Conservation (phyloP, 768 basidiomycete genomes). For the Daedalea quercina region DNA sequence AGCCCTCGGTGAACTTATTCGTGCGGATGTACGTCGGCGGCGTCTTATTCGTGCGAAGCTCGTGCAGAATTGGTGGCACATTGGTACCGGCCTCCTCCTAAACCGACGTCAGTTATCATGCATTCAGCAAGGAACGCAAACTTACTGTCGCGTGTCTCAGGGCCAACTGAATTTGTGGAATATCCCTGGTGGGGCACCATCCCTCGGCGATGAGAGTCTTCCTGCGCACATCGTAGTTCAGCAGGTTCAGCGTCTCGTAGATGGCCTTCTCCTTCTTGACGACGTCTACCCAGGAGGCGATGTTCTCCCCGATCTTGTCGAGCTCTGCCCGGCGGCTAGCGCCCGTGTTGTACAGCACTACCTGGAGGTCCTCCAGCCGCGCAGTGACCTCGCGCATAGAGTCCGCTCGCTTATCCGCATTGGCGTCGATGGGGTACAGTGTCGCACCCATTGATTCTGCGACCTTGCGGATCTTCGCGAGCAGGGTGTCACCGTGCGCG, state of each 20-base stretch:
- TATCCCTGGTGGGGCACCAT: slow-evolving; percentile 94
- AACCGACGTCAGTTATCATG: slow-evolving; percentile 1
- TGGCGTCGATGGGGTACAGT: slow-evolving; percentile 92
- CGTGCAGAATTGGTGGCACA: slow-evolving; percentile 88
- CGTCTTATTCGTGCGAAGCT: slow-evolving; percentile 81
- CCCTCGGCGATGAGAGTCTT: slow-evolving; percentile 97
- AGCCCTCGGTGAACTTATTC: slow-evolving; percentile 94
- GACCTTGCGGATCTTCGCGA: slow-evolving; percentile 96
- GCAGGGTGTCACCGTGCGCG: slow-evolving; percentile 87
- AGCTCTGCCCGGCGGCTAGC: slow-evolving; percentile 78
- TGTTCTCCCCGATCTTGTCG: slow-evolving; percentile 73
- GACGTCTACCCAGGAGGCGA: slow-evolving; percentile 90
- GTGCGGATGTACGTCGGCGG: slow-evolving; percentile 94
- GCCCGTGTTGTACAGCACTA: slow-evolving; percentile 85
- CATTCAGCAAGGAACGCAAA: neutral
- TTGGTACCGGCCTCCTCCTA: slow-evolving; percentile 88
- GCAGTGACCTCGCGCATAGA: slow-evolving; percentile 82
- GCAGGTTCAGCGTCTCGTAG: slow-evolving; percentile 91
- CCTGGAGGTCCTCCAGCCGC: slow-evolving; percentile 88
- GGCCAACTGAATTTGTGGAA: slow-evolving; percentile 77
- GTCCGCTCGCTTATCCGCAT: slow-evolving; percentile 86
- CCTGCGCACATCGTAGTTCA: slow-evolving; percentile 89
- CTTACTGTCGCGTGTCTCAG: slow-evolving; percentile 80
- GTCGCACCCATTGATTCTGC: slow-evolving; percentile 99
- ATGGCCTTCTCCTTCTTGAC: slow-evolving; percentile 94